Base-by-base conservation (phyloP, 345 rosid genomes). In the Rubroshorea leprosula region DNA sequence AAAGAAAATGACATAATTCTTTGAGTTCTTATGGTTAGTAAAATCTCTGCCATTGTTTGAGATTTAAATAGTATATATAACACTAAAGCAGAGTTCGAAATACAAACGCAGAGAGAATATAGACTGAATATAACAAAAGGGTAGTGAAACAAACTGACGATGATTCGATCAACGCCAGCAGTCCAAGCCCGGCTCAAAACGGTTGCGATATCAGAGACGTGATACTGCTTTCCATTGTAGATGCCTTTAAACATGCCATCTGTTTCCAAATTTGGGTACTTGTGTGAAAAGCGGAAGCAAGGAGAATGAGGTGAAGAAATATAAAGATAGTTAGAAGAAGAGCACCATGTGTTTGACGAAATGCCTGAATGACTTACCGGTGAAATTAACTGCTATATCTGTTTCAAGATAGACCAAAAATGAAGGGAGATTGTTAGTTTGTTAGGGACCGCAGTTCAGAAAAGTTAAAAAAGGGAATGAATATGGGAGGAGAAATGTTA, bases 171-270 rank as follows among this genome's bases (percentile, higher is more conserved):
- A 12, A 93, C 97, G 26, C 99, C 99, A 18, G 97, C 82, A 44
- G 69, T 78, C 99, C 99, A 93, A 60, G 97, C 99, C 38, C 99
- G 80, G 63, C 67, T 79, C 66, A 89, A 68, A 49, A 93, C 96
- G 1, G 82, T 67, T 6, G 87, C 79, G 49, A 85, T 76, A 57
- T 89, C 99, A 0, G 96, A 74, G 2, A 60, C 82, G 51, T 93
- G 97, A 68, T 63, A 77, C 53, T 85, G 91, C 82, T 85, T 93
- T 15, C 96, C 94, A 59, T 93, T 75, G 62, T 93, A 93, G 46
- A 89, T 74, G 45, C 99, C 99, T 51, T 80, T 89, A 59, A 93
- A 93, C 99, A 89, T 93, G 58, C 91, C 97, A 93, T 93, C 97
- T 93, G 75, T 51, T 7, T 31, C n/a, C n/a, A 20, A 26, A 13